Conservation (phyloP, 1,284 basidiomycete species). For the Boletus putidus region DNA sequence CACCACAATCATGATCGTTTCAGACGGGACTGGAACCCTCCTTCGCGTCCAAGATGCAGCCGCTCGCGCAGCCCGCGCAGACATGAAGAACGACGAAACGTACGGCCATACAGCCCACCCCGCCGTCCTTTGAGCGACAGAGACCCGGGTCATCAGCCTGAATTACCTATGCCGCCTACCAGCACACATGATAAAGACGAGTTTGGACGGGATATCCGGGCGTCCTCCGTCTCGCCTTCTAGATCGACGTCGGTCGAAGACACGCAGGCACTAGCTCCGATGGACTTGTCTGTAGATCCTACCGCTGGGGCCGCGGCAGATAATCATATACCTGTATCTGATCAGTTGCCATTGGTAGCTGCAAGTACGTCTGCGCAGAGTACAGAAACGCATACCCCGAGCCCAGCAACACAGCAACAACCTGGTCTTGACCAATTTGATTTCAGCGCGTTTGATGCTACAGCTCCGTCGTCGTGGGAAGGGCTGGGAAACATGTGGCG, state of each 20-base stretch:
- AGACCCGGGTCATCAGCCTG: constrained; percentile 26
- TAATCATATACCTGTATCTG: constrained; percentile 52
- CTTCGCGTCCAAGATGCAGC: constrained; percentile 51
- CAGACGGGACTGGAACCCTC: constrained; percentile 46
- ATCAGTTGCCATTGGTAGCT: constrained; percentile 47
- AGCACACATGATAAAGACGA: constrained; percentile 62
- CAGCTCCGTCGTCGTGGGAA: constrained; percentile 69
- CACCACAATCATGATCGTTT: constrained; percentile 48
- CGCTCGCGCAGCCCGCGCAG: constrained; percentile 72
- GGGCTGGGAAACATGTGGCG: constrained; percentile 72
- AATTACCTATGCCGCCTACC: constrained; percentile 27
- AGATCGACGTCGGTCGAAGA: constrained; percentile 37
- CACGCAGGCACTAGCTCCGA: constrained; percentile 37
- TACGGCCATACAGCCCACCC: constrained; percentile 59
- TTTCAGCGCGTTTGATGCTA: constrained; percentile 66
- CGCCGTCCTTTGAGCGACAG: constrained; percentile 42
- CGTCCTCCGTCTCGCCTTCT: constrained; percentile 41
- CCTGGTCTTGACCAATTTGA: constrained; percentile 67
- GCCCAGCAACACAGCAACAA: constrained; percentile 41
- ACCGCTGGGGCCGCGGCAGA: constrained; percentile 41
- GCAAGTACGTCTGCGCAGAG: constrained; percentile 53
- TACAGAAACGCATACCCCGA: constrained; percentile 38
- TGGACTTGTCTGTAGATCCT: constrained; percentile 41
- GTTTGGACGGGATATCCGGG: constrained; percentile 76
- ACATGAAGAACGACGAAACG: constrained; percentile 49